Evolutionary conservation across 1,139 yeast genomes (phyloP).

Genomic region (Taphrina sp.): DNA sequence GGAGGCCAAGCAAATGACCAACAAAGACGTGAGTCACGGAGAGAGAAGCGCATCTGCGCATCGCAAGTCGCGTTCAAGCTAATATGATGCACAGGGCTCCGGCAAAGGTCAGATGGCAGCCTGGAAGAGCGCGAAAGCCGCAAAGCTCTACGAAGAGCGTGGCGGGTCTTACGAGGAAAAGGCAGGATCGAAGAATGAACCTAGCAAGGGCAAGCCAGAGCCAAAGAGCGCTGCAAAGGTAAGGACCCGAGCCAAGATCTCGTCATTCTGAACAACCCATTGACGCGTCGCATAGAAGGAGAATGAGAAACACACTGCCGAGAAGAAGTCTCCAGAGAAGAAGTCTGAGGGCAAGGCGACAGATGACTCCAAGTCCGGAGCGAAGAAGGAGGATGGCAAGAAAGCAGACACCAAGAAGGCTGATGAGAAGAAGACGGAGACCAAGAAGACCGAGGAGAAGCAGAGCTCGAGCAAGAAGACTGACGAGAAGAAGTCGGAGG

Average conservation of each 20-base stretch:
- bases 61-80: neutral
- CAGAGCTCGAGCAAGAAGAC: conserved; percentile 1
- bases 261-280: too few relatives aligned
- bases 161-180: conserved; percentile 29
- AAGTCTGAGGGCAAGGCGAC: conserved; percentile 12
- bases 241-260: too few relatives aligned
- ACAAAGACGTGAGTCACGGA: conserved; percentile 20
- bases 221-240: conserved; percentile 22
- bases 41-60: too few relatives aligned
- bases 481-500: neutral
- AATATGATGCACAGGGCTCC: conserved; percentile 14
- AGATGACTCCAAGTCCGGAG: neutral
- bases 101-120: conserved; percentile 32
- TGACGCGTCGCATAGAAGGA: conserved; percentile 9
- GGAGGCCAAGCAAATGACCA: conserved; percentile 26
- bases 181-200: conserved; percentile 29
- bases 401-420: neutral
- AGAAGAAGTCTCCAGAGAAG: neutral
- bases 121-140: conserved; percentile 30
- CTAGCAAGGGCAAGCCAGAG: conserved; percentile 24
- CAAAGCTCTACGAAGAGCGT: conserved; percentile 30
- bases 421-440: conserved; percentile 1
- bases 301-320: neutral
- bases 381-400: neutral
- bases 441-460: conserved; percentile 3